phyloP scores from a whole-genome alignment of 2,329 filamentous ascomycete genomes.

The Pyrenochaeta sp. region DNA sequence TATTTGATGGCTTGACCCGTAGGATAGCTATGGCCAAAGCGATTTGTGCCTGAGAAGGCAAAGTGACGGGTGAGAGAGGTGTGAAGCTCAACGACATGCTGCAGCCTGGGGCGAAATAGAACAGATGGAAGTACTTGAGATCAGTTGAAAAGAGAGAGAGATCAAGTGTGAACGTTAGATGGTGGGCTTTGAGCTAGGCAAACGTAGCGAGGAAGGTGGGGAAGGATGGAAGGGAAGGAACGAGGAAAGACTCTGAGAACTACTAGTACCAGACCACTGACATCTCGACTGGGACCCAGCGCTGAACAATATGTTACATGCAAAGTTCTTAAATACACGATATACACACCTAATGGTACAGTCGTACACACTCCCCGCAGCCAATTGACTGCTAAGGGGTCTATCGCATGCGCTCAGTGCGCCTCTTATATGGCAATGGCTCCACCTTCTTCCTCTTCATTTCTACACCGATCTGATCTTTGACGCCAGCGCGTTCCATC shows the following conservation, averaged over 20 bases:
- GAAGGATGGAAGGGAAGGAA: not conserved
- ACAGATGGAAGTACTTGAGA: no score
- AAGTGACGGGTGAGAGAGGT: not conserved
- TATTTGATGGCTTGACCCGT: conserved; percentile 46
- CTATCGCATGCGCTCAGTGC: conserved; percentile 57
- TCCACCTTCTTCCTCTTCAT: conserved; percentile 82
- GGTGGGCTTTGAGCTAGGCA: no score
- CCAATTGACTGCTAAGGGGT: not conserved
- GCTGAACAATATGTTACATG: conserved; percentile 4
- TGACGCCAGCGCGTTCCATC: conserved; percentile 79
- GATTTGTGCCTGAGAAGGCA: conserved; percentile 35
- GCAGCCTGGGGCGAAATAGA: not conserved
- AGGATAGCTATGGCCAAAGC: conserved; percentile 48
- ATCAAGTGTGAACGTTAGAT: no score
- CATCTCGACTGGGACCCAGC: no score
- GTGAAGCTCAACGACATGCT: conserved; percentile 12
- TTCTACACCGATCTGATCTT: conserved; percentile 77
- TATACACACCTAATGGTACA: conserved; percentile 2
- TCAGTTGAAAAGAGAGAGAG: conserved; percentile 1
- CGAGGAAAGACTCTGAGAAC: not conserved
- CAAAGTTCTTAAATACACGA: not conserved
- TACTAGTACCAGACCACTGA: no score
- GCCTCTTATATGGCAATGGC: conserved; percentile 69
- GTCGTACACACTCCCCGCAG: conserved; percentile 12
- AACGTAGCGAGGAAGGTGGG: no score